Conservation (phyloP, 768 basidiomycete genomes). For the Solioccasus polychromus region DNA sequence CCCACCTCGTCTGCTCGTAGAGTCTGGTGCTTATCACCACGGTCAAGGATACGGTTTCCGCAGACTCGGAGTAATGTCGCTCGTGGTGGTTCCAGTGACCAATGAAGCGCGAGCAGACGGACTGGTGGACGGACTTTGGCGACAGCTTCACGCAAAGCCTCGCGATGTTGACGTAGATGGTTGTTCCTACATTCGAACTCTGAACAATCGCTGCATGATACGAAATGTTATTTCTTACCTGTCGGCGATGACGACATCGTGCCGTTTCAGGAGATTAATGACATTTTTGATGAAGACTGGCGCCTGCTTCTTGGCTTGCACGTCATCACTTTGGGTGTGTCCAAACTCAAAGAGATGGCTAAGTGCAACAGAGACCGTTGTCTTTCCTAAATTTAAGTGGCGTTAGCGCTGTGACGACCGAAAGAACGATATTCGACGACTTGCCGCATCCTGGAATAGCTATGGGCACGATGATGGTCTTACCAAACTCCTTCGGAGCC, state of each 20-base stretch:
- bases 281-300: slow-evolving; percentile 75
- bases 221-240: slow-evolving; percentile 51
- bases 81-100: slow-evolving; percentile 56
- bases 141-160: slow-evolving; percentile 57
- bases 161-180: slow-evolving; percentile 79
- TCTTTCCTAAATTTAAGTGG: slow-evolving; percentile 65
- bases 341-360: slow-evolving; percentile 77
- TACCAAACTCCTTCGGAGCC: slow-evolving; percentile 41
- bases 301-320: slow-evolving; percentile 71
- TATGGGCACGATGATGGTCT: slow-evolving; percentile 84
- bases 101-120: slow-evolving; percentile 80
- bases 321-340: slow-evolving; percentile 93
- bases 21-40: slow-evolving; percentile 86
- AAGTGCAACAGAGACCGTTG: slow-evolving; percentile 77
- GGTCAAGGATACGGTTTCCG: slow-evolving; percentile 63
- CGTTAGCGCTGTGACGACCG: not conserved
- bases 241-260: slow-evolving; percentile 89
- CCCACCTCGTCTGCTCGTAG: slow-evolving; percentile 55
- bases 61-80: slow-evolving; percentile 73
- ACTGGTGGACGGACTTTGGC: slow-evolving; percentile 47
- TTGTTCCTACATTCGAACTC: slow-evolving; percentile 66
- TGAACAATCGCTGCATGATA: not conserved
- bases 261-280: slow-evolving; percentile 48
- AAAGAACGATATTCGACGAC: slow-evolving; percentile 25
- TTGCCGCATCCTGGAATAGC: slow-evolving; percentile 92